Base-by-base conservation (phyloP, 2,329 filamentous ascomycete genomes). In the Rhexocercosporidium sp. region DNA sequence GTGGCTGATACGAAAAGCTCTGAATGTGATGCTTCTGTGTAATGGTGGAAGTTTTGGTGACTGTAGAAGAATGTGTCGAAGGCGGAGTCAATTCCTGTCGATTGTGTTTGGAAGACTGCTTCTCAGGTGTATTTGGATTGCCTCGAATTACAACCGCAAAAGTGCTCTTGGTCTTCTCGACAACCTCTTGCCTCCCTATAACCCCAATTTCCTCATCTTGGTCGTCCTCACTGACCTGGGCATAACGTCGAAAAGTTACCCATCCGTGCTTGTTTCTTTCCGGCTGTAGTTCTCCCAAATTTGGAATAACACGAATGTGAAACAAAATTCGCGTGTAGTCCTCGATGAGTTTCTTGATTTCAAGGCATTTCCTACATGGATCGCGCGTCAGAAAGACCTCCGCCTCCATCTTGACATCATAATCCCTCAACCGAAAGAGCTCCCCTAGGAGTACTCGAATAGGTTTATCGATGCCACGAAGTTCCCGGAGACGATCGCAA, bases 261-360 rank as follows among this genome's bases (percentile, higher is more conserved):
- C 53, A 46, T 46, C 59, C 56, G 22, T 49, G n/a, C 18, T 59
- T 59, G 34, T 49, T 59, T 27, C 39, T 51, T 14, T n/a, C 25
- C 4, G 27, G 25, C 20, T 59, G n/a, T 6, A 66, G 41, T 22
- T 64, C 61, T 7, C 62, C 65, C 1, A 70, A 16, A 27, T 64
- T 70, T 6, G 46, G n/a, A 3, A 53, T 59, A 4, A 56, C 5
- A 9, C 34, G 39, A 16, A 66, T 62, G 5, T 25, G 22, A 31
- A 70, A 70, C 2, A 18, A 59, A 14, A 70, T 64, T 1, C 63
- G 12, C 3, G 62, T 62, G 29, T 61, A 49, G 18, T 56, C 47
- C 16, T 68, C 65, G 29, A 70, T 59, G 9, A 51, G 20, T 12
- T 64, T 37, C 34, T 63, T 51, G 14, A 69, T 67, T n/a, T 54